These are phyloP conservation scores for Physcomitrellopsis africana DNA, from an alignment of 225 moss, liverwort and hornwort species.

Conservation along the genomic window DNA sequence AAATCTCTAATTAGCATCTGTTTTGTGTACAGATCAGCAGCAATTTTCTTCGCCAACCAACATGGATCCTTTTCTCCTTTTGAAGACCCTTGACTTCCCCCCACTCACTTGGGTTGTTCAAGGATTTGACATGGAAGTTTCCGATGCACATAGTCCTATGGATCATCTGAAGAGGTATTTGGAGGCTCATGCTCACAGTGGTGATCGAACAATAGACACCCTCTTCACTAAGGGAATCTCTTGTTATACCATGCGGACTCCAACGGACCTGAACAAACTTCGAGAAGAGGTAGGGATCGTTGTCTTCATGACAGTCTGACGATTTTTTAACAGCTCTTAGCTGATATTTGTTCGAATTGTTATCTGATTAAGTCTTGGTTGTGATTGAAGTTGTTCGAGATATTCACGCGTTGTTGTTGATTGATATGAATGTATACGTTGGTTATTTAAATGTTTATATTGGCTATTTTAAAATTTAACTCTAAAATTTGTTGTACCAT, in stretches of 20 bases:
- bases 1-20: conserved; percentile 11
- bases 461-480: too few relatives aligned
- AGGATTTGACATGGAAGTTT: conserved; percentile 92
- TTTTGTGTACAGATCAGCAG: conserved; percentile 61
- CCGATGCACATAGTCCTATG: conserved; percentile 67
- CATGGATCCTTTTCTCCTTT: conserved; percentile 74
- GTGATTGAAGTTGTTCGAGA: background rate
- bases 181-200: conserved; percentile 90
- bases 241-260: conserved; percentile 88
- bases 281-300: conserved; percentile 64
- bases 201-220: conserved; percentile 91
- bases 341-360: background rate
- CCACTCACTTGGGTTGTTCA: conserved; percentile 98
- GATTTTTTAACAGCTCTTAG: background rate
- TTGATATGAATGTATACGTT: background rate
- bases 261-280: conserved; percentile 86
- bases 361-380: background rate
- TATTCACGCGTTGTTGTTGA: background rate
- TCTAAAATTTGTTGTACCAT: conserved; percentile 20
- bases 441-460: background rate
- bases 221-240: conserved; percentile 89
- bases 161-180: conserved; percentile 89
- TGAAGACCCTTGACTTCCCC: conserved; percentile 89
- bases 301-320: background rate
- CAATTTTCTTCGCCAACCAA: conserved; percentile 67